Evolutionary conservation across 2,329 filamentous ascomycete genomes (phyloP).

Genomic region (Diaporthe humulicola): DNA sequence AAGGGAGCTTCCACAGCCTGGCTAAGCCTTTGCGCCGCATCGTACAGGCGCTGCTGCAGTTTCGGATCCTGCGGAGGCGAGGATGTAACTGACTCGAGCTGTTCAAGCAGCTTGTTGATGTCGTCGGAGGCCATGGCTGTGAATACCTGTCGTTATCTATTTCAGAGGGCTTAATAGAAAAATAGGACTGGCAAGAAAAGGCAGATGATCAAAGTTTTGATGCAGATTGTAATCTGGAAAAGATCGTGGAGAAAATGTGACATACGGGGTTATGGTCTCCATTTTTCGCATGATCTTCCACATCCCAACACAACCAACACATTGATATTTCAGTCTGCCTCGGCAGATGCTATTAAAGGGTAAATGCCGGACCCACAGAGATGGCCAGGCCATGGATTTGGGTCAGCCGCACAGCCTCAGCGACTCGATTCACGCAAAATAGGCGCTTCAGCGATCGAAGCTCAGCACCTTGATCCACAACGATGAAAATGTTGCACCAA

Average conservation of each 20-base stretch:
- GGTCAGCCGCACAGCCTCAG: background rate
- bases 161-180: background rate
- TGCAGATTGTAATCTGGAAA: background rate
- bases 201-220: too few relatives aligned
- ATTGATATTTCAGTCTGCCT: background rate
- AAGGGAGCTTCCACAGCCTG: constrained; percentile 15
- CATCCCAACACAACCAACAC: background rate
- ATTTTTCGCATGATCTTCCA: too few relatives aligned
- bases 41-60: background rate
- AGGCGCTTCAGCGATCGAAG: too few relatives aligned
- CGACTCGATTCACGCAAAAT: too few relatives aligned
- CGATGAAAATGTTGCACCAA: background rate
- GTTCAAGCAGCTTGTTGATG: constrained; percentile 9
- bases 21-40: constrained; percentile 1
- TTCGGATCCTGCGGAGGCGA: constrained; percentile 14
- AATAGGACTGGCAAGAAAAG: background rate
- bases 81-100: constrained; percentile 21
- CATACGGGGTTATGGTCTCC: background rate
- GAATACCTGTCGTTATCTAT: background rate
- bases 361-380: background rate
- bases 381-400: background rate
- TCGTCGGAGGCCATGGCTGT: constrained; percentile 4
- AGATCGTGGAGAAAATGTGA: background rate
- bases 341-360: background rate
- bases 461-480: background rate